phyloP scores from a whole-genome alignment of 495 filamentous ascomycete genomes.

The Glarea lozoyensis region DNA sequence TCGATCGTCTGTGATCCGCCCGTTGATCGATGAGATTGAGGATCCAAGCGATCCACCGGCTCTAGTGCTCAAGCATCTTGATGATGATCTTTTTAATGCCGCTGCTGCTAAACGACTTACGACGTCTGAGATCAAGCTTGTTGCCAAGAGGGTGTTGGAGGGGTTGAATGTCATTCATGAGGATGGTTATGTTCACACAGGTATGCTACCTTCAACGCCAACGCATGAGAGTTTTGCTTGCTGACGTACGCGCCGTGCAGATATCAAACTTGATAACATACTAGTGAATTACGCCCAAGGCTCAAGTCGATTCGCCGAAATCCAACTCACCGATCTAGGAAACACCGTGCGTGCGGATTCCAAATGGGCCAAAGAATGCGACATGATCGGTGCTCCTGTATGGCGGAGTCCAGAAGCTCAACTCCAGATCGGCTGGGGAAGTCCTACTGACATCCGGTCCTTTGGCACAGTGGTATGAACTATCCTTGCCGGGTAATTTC shows the following conservation, averaged over 20 bases:
- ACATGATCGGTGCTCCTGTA: slow-evolving; percentile 28
- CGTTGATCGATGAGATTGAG: slow-evolving; percentile 31
- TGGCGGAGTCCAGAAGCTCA: slow-evolving; percentile 31
- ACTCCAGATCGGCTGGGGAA: slow-evolving; percentile 26
- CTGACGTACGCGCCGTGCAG: too few relatives aligned
- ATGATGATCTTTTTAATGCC: slow-evolving; percentile 26
- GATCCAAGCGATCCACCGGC: slow-evolving; percentile 28
- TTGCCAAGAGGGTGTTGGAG: slow-evolving; percentile 28
- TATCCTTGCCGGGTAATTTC: too few relatives aligned
- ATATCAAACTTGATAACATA: slow-evolving; percentile 34
- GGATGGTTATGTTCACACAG: slow-evolving; percentile 32
- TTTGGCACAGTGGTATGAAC: slow-evolving; percentile 30
- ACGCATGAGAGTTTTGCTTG: too few relatives aligned
- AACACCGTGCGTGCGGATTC: slow-evolving; percentile 28
- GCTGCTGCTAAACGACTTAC: slow-evolving; percentile 2
- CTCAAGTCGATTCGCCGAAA: slow-evolving; percentile 26
- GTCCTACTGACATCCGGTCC: slow-evolving; percentile 37
- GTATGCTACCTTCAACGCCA: too few relatives aligned
- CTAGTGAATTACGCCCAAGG: slow-evolving; percentile 29
- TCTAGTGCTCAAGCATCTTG: slow-evolving; percentile 32
- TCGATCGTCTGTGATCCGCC: slow-evolving; percentile 25
- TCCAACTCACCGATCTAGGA: slow-evolving; percentile 32
- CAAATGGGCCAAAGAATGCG: slow-evolving; percentile 27
- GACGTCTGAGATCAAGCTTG: slow-evolving; percentile 29
- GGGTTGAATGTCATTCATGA: slow-evolving; percentile 30